Evolutionary conservation across 2,329 filamentous ascomycete genomes (phyloP).

Genomic region (Teratosphaeria destructans): DNA sequence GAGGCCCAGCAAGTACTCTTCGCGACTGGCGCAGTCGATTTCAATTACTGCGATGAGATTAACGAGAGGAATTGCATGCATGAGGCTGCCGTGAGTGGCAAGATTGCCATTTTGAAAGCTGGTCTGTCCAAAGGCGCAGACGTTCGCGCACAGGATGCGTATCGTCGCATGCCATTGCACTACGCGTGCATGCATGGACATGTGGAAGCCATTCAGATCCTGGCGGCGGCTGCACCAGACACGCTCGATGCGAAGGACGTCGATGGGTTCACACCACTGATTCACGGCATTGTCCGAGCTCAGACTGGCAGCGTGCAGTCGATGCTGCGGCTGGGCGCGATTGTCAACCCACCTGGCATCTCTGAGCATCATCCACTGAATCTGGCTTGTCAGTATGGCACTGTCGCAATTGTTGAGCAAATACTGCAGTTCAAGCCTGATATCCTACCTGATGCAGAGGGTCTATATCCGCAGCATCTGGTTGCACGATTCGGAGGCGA

Average conservation of each 20-base stretch:
- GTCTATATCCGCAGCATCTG: conserved; percentile 91
- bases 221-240: conserved; percentile 41
- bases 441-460: conserved; percentile 90
- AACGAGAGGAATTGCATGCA: conserved; percentile 95
- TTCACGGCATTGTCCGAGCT: conserved; percentile 87
- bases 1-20: conserved; percentile 67
- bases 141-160: conserved; percentile 75
- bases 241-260: conserved; percentile 87
- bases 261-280: conserved; percentile 92
- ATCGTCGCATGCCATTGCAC: conserved; percentile 84
- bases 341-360: conserved; percentile 75
- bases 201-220: conserved; percentile 42
- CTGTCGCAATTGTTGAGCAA: conserved; percentile 71
- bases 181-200: conserved; percentile 94
- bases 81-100: conserved; percentile 91
- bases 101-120: conserved; percentile 63
- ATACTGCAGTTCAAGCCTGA: conserved; percentile 69
- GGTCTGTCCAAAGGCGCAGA: conserved; percentile 68
- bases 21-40: conserved; percentile 70
- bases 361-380: conserved; percentile 91
- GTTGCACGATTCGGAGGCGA: conserved; percentile 82
- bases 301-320: conserved; percentile 70
- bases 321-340: conserved; percentile 66
- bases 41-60: conserved; percentile 93
- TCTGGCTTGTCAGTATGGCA: conserved; percentile 87